Conservation (phyloP, 208 protist species). For the Acanthamoeba lenticulata region DNA sequence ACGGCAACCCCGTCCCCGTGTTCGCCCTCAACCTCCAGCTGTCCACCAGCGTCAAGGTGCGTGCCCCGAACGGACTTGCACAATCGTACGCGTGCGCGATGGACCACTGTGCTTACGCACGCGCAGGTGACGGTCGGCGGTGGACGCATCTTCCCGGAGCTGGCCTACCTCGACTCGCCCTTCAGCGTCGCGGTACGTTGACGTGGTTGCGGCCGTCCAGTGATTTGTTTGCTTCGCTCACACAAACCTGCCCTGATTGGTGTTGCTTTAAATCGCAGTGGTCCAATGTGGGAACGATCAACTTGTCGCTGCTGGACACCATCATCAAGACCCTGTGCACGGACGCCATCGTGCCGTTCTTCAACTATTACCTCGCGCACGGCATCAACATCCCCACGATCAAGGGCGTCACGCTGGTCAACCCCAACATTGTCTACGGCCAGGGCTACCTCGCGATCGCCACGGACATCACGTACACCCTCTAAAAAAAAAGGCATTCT, state of each 20-base stretch:
- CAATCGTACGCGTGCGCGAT: not conserved
- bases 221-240: not conserved
- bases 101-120: not conserved
- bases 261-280: not conserved
- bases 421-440: constrained; percentile 2
- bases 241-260: not conserved
- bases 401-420: not conserved
- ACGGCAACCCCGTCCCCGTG: not conserved
- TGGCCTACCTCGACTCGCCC: not conserved
- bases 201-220: not conserved
- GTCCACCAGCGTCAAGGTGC: not conserved
- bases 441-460: not conserved
- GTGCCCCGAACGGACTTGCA: not conserved
- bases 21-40: constrained; percentile 6
- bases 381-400: constrained; percentile 26
- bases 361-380: constrained; percentile 45
- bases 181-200: not conserved
- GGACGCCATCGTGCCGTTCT: constrained; percentile 50
- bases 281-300: not conserved
- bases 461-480: not conserved
- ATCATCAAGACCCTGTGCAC: not conserved
- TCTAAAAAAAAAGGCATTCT: too few species aligned
- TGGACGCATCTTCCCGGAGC: not conserved
- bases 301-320: not conserved
- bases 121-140: not conserved